These are phyloP conservation scores for Emergomyces africanus DNA, from an alignment of 2,329 filamentous ascomycete species.

Conservation along the genomic window DNA sequence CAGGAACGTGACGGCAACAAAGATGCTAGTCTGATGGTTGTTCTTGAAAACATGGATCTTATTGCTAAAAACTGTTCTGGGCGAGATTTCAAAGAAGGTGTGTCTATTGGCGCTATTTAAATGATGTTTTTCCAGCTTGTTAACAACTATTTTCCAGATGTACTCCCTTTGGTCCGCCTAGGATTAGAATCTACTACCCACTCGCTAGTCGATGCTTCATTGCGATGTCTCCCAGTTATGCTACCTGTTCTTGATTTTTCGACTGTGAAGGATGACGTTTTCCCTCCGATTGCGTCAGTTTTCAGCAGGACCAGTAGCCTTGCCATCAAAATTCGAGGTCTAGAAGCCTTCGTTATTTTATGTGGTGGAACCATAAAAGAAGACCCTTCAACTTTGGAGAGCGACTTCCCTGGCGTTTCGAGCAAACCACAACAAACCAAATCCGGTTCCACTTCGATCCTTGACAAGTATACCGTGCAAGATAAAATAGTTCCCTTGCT, in stretches of 20 bases:
- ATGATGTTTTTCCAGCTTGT: not conserved
- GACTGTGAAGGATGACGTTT: constrained; percentile 93
- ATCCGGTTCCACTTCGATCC: constrained; percentile 53
- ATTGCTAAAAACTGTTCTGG: constrained; percentile 73
- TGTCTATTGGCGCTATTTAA: constrained; percentile 18
- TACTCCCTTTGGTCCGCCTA: constrained; percentile 71
- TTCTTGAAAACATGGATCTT: constrained; percentile 68
- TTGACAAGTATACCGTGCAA: constrained; percentile 97
- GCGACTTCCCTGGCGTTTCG: constrained; percentile 62
- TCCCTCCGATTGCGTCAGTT: constrained; percentile 78
- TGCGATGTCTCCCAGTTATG: constrained; percentile 66
- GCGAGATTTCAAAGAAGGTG: constrained; percentile 89
- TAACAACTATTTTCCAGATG: constrained; percentile 43
- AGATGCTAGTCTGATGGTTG: constrained; percentile 82
- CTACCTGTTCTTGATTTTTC: constrained; percentile 86
- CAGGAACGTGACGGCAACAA: constrained; percentile 66
- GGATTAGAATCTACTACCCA: constrained; percentile 84
- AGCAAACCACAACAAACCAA: constrained; percentile 33
- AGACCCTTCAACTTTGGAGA: constrained; percentile 35
- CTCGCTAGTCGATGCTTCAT: constrained; percentile 71
- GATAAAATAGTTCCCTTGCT: constrained; percentile 90
- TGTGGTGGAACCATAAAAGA: constrained; percentile 58
- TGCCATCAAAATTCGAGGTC: constrained; percentile 82
- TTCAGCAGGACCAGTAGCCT: constrained; percentile 90
- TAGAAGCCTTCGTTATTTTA: constrained; percentile 80